A percentile compares a stretch with the other conserved stretches of the same genome.
phyloP scores from a whole-genome alignment of 2,329 filamentous ascomycete species.

The Penicillium sp. region DNA sequence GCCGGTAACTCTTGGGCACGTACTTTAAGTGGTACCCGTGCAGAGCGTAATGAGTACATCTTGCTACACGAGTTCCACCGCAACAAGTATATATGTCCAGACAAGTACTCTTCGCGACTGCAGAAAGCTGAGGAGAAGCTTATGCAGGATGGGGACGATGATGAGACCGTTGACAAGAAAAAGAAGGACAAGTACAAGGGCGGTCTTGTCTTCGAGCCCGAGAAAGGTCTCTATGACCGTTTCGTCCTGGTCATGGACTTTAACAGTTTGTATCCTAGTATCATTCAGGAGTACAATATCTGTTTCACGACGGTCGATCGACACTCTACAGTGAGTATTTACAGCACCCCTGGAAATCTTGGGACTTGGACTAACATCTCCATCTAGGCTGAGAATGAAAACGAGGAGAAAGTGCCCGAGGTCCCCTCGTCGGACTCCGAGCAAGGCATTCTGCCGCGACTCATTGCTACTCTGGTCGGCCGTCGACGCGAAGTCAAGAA shows the following conservation, averaged over 20 bases:
- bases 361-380: constrained; percentile 9
- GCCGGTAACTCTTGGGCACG: constrained; percentile 98
- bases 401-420: constrained; percentile 85
- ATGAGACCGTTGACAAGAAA: constrained; percentile 68
- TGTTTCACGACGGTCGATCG: constrained; percentile 97
- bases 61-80: constrained; percentile 92
- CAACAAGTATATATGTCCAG: constrained; percentile 97
- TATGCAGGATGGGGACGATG: constrained; percentile 62
- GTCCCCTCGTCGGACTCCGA: constrained; percentile 71
- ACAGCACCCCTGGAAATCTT: neutral
- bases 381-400: constrained; percentile 56
- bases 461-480: constrained; percentile 88
- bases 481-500: constrained; percentile 90
- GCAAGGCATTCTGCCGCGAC: constrained; percentile 80
- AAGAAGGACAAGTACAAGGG: constrained; percentile 99
- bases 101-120: constrained; percentile 82
- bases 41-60: constrained; percentile 99
- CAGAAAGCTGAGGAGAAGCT: constrained; percentile 70
- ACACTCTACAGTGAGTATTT: constrained; percentile 60
- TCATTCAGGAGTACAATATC: constrained; percentile 99
- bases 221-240: constrained; percentile 96
- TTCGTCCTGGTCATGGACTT: constrained; percentile 99
- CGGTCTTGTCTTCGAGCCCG: constrained; percentile 95
- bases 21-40: constrained; percentile 90
- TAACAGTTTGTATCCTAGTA: constrained; percentile 96